Evolutionary conservation across 306 rosid genomes (phyloP), one percentile per base, ranked within the genome.

Genomic region (Hylodesmum podocarpum): DNA sequence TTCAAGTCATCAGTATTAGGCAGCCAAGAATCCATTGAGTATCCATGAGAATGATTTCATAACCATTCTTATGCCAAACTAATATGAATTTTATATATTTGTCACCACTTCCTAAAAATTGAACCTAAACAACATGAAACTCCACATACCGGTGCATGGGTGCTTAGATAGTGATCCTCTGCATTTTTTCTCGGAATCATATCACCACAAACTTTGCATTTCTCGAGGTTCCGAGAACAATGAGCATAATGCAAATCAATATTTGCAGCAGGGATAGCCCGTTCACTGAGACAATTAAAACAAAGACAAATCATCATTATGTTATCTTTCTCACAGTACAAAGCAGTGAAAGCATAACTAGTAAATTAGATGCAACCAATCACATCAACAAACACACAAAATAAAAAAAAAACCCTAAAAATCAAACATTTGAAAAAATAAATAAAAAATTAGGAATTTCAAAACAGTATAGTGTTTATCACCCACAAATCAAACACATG

Each of bases 111-210:
- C 16, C 57, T 19, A 5, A 40, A 65, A 76, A 27, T 21, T 34
- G 31, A 73, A 58, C 46, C 24, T 1, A 68, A 11, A 54, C 43
- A 62, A 61, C 18, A 63, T 5, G n/a, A 51, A 46, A 13, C 63
- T 66, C 51, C 65, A 77, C 92, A n/a, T 88, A 96, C 99, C 82
- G 97, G 98, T 2, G 99, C 99, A 93, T 96, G 99, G 33, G 92
- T 89, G 85, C 72, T 89, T 25, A 86, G 69, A 74, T 89, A 92
- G 81, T 96, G 99, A 39, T 96, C 96, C 84, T 91, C 89, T 5
- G 90, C 91, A 65, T 69, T 66, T 75, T 78, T 81, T 55, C 73
- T 92, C 0, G 98, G 98, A 85, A 96, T 78, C 99, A 96, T 96
- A 49, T 96, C 99, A 76, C 90, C 94, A 49, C 99, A 96, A 68